These are phyloP conservation scores for Astragalus glycyphyllos DNA, from an alignment of 306 rosid species.

Conservation along the genomic window DNA sequence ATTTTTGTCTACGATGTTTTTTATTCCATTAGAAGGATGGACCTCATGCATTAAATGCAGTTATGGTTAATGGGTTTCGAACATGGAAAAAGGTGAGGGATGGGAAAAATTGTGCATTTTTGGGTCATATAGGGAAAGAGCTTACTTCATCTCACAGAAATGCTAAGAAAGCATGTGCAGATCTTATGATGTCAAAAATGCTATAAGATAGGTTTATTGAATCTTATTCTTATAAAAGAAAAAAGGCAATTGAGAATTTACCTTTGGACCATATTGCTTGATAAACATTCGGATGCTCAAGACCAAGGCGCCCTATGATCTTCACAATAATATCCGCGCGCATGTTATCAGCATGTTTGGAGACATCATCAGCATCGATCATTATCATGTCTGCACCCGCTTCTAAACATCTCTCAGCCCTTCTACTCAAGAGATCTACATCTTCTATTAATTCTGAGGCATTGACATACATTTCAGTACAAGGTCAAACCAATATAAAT, in stretches of 20 bases:
- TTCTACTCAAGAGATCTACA: constrained; percentile 83
- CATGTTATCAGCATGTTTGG: constrained; percentile 63
- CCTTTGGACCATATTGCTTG: constrained; percentile 85
- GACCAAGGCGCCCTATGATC: constrained; percentile 89
- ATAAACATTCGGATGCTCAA: constrained; percentile 92
- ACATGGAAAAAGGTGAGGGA: no score
- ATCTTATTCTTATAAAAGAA: not conserved
- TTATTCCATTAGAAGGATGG: no score
- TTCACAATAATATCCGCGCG: constrained; percentile 79
- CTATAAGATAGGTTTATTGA: not conserved
- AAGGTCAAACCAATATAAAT: constrained; percentile 12
- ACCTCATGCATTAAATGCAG: no score
- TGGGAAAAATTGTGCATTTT: no score
- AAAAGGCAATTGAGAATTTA: constrained; percentile 41
- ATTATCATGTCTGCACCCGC: constrained; percentile 97
- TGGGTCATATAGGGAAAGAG: no score
- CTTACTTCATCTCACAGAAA: no score
- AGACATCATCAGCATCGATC: constrained; percentile 83
- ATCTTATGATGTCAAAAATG: constrained; percentile 5
- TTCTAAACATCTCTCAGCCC: constrained; percentile 94
- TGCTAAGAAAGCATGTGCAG: no score
- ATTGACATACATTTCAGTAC: constrained; percentile 10
- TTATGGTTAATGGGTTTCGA: no score
- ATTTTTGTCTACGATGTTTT: no score
- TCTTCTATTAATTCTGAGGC: constrained; percentile 79